Conservation (phyloP, 2,329 filamentous ascomycete genomes). For the Clonostachys sp. region DNA sequence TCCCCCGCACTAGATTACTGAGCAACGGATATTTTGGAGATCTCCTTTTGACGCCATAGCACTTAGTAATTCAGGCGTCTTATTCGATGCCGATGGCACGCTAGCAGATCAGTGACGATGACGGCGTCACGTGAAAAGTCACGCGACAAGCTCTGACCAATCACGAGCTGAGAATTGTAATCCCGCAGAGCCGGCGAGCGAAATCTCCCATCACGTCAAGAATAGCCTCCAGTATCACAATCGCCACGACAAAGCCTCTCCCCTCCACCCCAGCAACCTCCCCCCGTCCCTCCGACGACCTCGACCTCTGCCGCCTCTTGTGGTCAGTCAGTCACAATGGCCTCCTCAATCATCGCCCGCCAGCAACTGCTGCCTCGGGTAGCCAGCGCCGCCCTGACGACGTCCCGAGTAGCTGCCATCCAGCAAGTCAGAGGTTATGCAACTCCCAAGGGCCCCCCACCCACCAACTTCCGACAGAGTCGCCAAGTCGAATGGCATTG, state of each 20-base stretch:
- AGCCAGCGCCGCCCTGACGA: slow-evolving; percentile 2
- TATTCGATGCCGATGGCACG: no score
- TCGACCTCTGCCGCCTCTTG: background rate
- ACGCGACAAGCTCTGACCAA: slow-evolving; percentile 4
- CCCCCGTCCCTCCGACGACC: background rate
- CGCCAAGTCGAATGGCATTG: slow-evolving; percentile 76
- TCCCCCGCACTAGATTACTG: no score
- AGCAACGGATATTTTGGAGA: no score
- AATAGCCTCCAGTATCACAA: background rate
- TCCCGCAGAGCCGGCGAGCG: slow-evolving; percentile 6
- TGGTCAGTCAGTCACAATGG: background rate
- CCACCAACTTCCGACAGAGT: slow-evolving; percentile 74
- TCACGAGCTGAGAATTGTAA: slow-evolving; percentile 7
- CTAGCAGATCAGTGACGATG: no score
- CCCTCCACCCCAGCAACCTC: background rate
- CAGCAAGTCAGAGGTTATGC: slow-evolving; percentile 43
- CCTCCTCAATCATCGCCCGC: slow-evolving; percentile 1
- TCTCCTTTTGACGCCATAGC: no score
- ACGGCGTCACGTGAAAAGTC: slow-evolving; percentile 3
- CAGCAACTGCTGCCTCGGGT: slow-evolving; percentile 2
- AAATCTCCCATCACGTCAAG: slow-evolving; percentile 7
- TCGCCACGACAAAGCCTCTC: background rate
- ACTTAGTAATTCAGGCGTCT: no score
- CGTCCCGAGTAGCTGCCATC: background rate
- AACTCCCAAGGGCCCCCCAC: slow-evolving; percentile 73